Percentiles rank a stretch among this genome's conserved stretches.
phyloP scores from a whole-genome alignment of 2,329 filamentous ascomycete species.

The Fusarium albosuccineum region DNA sequence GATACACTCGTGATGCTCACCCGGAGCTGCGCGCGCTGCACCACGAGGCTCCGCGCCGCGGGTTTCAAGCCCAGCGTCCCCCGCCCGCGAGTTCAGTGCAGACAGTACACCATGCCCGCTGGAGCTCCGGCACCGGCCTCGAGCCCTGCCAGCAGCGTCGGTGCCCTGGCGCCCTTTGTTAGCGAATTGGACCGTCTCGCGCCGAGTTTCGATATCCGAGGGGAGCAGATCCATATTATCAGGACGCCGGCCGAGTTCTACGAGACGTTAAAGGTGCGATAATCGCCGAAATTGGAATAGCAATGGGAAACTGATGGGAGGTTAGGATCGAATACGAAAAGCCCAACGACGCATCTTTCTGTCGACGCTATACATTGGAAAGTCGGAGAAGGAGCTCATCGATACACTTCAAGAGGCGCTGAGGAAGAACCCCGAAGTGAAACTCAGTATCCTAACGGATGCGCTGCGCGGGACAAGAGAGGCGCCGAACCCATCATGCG shows the following conservation, averaged over 20 bases:
- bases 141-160: conserved; percentile 44
- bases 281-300: neutral
- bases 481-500: conserved; percentile 85
- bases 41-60: conserved; percentile 42
- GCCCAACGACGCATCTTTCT: conserved; percentile 87
- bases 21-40: conserved; percentile 52
- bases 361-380: conserved; percentile 97
- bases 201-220: conserved; percentile 88
- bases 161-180: conserved; percentile 67
- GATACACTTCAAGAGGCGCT: conserved; percentile 82
- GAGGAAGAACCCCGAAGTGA: conserved; percentile 78
- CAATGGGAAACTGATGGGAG: conserved; percentile 28
- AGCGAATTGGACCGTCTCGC: conserved; percentile 87
- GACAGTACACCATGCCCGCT: conserved; percentile 56
- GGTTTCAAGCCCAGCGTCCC: conserved; percentile 42
- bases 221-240: conserved; percentile 84
- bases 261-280: conserved; percentile 81
- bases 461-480: conserved; percentile 92
- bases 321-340: conserved; percentile 80
- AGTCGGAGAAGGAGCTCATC: conserved; percentile 90
- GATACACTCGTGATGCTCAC: conserved; percentile 49
- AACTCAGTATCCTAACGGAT: conserved; percentile 91
- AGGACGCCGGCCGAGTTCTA: conserved; percentile 91
- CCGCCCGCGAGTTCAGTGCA: conserved; percentile 53
- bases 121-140: conserved; percentile 48